Base-by-base conservation (phyloP, 371 early-diverging fungal species). In the Rhizopus delemar region DNA sequence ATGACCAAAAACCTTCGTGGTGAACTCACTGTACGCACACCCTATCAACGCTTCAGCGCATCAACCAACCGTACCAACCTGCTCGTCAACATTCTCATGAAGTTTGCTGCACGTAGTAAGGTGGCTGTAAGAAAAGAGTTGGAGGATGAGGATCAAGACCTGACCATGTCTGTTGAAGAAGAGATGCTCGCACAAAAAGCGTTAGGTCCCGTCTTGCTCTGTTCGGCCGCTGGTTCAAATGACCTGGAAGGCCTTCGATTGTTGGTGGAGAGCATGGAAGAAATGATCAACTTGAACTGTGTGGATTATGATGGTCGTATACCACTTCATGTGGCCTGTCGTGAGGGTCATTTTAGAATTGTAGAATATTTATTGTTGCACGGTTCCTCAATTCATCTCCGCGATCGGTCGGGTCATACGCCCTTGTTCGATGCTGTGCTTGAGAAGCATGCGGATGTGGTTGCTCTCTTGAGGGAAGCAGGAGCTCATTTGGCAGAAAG, bases 311-410 rank as follows among this genome's bases (percentile, higher is more conserved):
- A 90, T 45, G 95, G 96, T 2, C 81, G 91, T 38, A 87, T 90
- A 1, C 92, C 92, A 0, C 70, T 91, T 57, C 96, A 96, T 65
- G 82, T 94, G n/a, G 96, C 96, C 0, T 86, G 90, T 56, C 75
- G 88, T 6, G 89, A 90, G 36, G 92, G 93, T 7, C 86, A 93
- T 55, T 61, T 82, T 4, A 77, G 78, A 1, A 81, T 87, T 13
- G 90, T 90, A 0, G 83, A 90, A 50, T 92, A 87, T 57, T 68
- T 97, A 51, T 70, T 97, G 9, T 65, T 78, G 22, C 86, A 90
- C 53, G 98, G 98, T 1, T 94, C 96, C 3, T 88, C 89, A 38
- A 90, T 97, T n/a, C 97, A 98, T 70, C 80, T 87, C 15, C 87
- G 93, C n/a, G 97, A 97, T 74, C 80, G 87, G 34, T 80, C 81